Percentiles rank a stretch among this genome's conserved stretches.
Conservation (phyloP, 2,329 filamentous ascomycete genomes). For the Verticillium klebahnii region DNA sequence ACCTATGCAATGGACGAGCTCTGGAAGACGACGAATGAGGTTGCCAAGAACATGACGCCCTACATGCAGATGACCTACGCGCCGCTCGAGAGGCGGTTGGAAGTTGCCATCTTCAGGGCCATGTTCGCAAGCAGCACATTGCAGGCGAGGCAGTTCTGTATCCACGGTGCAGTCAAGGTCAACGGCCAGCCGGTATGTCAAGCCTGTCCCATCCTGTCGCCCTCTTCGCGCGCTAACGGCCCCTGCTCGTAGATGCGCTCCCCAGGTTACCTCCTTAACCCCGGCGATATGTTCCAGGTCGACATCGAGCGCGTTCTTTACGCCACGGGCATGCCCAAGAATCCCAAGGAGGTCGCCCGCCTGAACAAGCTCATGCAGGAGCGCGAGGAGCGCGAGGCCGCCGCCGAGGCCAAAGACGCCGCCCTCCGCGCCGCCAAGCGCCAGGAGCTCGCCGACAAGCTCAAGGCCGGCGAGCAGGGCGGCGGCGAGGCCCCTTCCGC, state of each 20-base stretch:
- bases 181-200: conserved; percentile 83
- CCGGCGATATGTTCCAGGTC: conserved; percentile 97
- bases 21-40: conserved; percentile 14
- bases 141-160: conserved; percentile 90
- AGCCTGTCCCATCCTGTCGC: neutral
- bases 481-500: neutral
- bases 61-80: conserved; percentile 97
- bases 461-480: conserved; percentile 1
- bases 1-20: neutral
- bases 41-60: conserved; percentile 56
- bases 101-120: conserved; percentile 90
- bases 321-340: conserved; percentile 74
- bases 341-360: conserved; percentile 17
- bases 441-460: conserved; percentile 1
- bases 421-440: conserved; percentile 13
- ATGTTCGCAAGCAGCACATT: conserved; percentile 90
- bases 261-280: conserved; percentile 90
- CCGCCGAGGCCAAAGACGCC: conserved; percentile 24
- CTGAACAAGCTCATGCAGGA: conserved; percentile 9
- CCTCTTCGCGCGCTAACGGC: neutral
- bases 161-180: conserved; percentile 90
- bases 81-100: conserved; percentile 82
- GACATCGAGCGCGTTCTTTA: conserved; percentile 83
- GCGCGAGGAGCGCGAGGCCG: conserved; percentile 21
- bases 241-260: conserved; percentile 68